Evolutionary conservation across 2,329 filamentous ascomycete genomes (phyloP).

Genomic region (Penicillium griseofulvum): DNA sequence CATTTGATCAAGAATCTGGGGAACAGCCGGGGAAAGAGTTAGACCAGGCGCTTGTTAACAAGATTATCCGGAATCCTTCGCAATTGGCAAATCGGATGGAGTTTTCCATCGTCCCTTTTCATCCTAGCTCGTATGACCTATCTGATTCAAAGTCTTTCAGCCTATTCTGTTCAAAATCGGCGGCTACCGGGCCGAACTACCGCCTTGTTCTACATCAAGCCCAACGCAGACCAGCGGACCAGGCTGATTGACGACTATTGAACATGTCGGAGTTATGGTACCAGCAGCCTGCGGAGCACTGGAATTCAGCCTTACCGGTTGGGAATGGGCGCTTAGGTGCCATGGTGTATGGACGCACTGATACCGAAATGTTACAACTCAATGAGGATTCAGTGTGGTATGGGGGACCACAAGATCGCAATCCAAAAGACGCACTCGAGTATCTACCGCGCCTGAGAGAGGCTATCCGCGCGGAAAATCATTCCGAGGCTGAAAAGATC

Average conservation of each 20-base stretch:
- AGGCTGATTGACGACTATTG: neutral
- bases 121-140: neutral
- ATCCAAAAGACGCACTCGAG: constrained; percentile 38
- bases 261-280: constrained; percentile 33
- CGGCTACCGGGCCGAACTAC: constrained; percentile 3
- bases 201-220: neutral
- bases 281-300: constrained; percentile 27
- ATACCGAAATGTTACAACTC: constrained; percentile 46
- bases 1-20: constrained; percentile 10
- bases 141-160: neutral
- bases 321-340: constrained; percentile 50
- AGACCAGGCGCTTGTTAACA: neutral
- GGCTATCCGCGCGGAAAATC: constrained; percentile 41
- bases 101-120: neutral
- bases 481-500: constrained; percentile 45
- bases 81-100: neutral
- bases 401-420: constrained; percentile 46
- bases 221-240: neutral
- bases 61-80: neutral
- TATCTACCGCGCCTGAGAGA: constrained; percentile 42
- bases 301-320: constrained; percentile 47
- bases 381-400: constrained; percentile 53
- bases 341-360: constrained; percentile 48
- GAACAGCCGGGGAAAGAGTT: neutral
- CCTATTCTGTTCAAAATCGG: neutral